phyloP scores from a whole-genome alignment of 2,329 filamentous ascomycete genomes.

The Trichophyton schoenleinii region DNA sequence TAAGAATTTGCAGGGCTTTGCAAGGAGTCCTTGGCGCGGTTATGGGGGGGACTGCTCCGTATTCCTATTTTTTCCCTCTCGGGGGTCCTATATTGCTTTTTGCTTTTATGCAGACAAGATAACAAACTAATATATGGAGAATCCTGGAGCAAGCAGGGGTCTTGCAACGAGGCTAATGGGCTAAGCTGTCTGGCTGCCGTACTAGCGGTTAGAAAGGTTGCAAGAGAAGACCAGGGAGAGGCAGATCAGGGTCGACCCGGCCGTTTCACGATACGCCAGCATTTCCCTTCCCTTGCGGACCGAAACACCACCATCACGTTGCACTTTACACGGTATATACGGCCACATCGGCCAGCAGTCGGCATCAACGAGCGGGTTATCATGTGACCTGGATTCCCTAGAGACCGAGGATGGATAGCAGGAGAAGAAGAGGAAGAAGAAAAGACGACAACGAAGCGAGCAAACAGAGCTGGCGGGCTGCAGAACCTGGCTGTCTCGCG shows the following conservation, averaged over 20 bases:
- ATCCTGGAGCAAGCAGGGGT: constrained; percentile 1
- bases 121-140: background rate
- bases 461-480: background rate
- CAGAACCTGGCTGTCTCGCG: background rate
- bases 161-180: constrained; percentile 2
- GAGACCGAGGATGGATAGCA: background rate
- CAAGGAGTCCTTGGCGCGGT: constrained; percentile 1
- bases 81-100: background rate
- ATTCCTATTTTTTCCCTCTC: background rate
- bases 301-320: background rate
- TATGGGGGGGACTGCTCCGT: constrained; percentile 3
- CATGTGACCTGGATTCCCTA: background rate
- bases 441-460: background rate
- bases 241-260: constrained; percentile 4
- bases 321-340: background rate
- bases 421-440: background rate
- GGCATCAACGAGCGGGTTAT: constrained; percentile 3
- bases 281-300: background rate
- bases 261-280: constrained; percentile 1
- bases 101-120: background rate
- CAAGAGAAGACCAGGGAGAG: background rate
- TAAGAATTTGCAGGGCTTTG: constrained; percentile 3
- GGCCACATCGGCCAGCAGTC: background rate
- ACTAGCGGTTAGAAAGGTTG: constrained; percentile 3
- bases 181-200: background rate